These are phyloP conservation scores for Diaporthe citrichinensis DNA, from an alignment of 2,329 filamentous ascomycete species.

Conservation along the genomic window DNA sequence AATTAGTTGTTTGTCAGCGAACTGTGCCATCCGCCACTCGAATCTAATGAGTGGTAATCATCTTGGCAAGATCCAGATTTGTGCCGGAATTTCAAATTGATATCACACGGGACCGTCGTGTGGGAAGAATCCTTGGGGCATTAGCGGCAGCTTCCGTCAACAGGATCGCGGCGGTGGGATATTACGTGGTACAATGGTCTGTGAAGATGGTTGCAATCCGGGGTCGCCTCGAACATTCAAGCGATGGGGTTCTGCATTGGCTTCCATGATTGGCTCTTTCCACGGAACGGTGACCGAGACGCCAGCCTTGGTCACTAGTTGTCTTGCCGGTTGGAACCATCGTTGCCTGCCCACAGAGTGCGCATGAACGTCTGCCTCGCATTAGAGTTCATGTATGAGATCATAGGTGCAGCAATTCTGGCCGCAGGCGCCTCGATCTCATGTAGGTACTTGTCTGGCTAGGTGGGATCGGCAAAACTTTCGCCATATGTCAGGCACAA, in stretches of 20 bases:
- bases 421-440: neutral
- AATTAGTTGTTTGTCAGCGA: slow-evolving; percentile 4
- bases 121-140: neutral
- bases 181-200: neutral
- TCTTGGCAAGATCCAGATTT: neutral
- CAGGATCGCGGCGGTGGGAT: neutral
- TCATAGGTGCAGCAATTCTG: neutral
- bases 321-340: neutral
- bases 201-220: neutral
- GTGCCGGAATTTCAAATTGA: neutral
- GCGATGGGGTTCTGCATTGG: neutral
- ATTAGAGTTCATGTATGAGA: slow-evolving; percentile 25
- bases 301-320: neutral
- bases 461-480: neutral
- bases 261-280: neutral
- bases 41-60: neutral
- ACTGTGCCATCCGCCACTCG: neutral
- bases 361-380: slow-evolving; percentile 5
- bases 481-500: neutral
- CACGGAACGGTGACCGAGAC: neutral
- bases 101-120: neutral
- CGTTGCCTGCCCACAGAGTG: slow-evolving; percentile 1
- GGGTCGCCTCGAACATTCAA: neutral
- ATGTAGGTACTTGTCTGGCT: neutral
- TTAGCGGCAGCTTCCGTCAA: neutral